phyloP scores from a whole-genome alignment of 345 rosid genomes.

The Eucalyptus cloeziana region DNA sequence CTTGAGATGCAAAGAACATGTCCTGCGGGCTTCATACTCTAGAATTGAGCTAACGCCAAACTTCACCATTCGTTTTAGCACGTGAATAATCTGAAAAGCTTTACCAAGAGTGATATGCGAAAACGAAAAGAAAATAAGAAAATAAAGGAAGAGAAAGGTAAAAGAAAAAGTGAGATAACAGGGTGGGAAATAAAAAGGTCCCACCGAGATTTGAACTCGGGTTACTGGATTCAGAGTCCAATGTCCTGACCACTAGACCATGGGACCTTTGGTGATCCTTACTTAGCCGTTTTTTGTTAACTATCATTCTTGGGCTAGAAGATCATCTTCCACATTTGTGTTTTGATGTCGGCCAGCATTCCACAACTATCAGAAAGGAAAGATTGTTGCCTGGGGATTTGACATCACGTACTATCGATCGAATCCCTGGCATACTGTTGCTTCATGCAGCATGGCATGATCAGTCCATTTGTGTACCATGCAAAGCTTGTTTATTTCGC shows the following conservation, averaged over 20 bases:
- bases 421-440: background rate
- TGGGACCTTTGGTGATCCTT: constrained; percentile 15
- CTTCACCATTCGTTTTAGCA: background rate
- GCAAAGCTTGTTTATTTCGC: accelerated
- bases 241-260: constrained; percentile 93
- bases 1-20: background rate
- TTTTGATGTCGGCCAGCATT: background rate
- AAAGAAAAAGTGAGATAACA: background rate
- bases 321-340: accelerated
- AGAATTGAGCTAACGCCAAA: background rate
- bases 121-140: background rate
- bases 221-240: constrained; percentile 96
- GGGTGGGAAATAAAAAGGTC: constrained; percentile 13
- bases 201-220: constrained; percentile 97
- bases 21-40: background rate
- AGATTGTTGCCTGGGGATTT: background rate
- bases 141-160: background rate
- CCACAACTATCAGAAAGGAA: background rate
- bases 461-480: background rate
- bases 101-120: background rate
- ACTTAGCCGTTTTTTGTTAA: accelerated
- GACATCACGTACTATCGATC: background rate
- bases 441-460: background rate
- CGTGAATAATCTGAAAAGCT: background rate
- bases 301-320: accelerated